Base-by-base conservation (phyloP, 352 stramenopile species). In the Thalassiosira oceanica region DNA sequence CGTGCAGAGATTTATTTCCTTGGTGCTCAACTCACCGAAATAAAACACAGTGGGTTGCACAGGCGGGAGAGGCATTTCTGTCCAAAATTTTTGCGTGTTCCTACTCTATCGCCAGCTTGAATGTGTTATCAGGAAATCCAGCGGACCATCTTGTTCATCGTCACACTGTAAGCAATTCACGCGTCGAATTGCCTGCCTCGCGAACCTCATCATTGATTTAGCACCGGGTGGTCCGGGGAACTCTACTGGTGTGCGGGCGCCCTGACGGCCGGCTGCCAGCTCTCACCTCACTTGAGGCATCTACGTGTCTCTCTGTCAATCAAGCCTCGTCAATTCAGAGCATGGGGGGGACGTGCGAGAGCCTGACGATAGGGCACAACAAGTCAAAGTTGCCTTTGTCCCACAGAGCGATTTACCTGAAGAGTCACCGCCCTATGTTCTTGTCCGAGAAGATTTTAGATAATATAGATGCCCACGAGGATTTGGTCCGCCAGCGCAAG, bases 81-180 rank as follows among this genome's bases (percentile, higher is more conserved):
- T 50, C 39, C 29, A 86, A 86, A 31, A 87, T 88, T 31, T 92
- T 92, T 80, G 85, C 82, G 18, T 78, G 74, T 11, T 89, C 82
- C 0, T 90, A 92, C 36, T 73, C 36, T 7, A 90, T 89, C 51
- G 80, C 85, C 18, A 71, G 79, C 13, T 37, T 88, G 2, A 90
- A 80, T 45, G 82, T 92, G 0, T 54, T 88, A 3, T 78, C 49
- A 39, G 82, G 72, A 8, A 92, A 92, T 69, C 82, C 85, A 27
- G 39, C 61, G 7, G 85, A 92, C 55, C 82, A 90, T 55, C 72
- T 92, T n/a, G 79, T 92, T 1, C 85, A 92, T 65, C 66, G 85
- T 18, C 62, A 85, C 37, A 86, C 77, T 46, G 26, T 39, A n/a
- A 11, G 11, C n/a, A 13, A 3, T 54, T 33, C 23, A 33, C 10